These are phyloP conservation scores for Claviceps sp. DNA, from an alignment of 2,329 filamentous ascomycete species.

Conservation along the genomic window DNA sequence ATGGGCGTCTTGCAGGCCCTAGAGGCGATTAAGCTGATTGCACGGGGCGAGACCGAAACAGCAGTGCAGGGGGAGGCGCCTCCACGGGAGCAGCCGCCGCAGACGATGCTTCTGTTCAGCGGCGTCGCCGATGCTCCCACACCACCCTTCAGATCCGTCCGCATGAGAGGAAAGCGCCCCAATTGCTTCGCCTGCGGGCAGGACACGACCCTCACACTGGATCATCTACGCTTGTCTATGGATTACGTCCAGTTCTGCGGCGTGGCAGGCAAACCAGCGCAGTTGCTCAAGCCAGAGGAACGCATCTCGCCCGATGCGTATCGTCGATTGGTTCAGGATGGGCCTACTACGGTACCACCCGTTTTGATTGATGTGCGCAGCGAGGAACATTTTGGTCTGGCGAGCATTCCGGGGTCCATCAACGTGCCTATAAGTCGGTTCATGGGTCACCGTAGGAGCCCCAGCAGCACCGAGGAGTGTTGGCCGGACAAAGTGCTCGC, in stretches of 20 bases:
- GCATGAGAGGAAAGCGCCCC: conserved; percentile 53
- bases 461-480: conserved; percentile 13
- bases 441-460: conserved; percentile 29
- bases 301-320: conserved; percentile 56
- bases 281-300: conserved; percentile 47
- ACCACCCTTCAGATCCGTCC: conserved; percentile 54
- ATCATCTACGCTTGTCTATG: conserved; percentile 47
- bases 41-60: conserved; percentile 20
- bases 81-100: conserved; percentile 16
- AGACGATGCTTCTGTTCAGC: conserved; percentile 34
- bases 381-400: conserved; percentile 71
- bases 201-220: conserved; percentile 41
- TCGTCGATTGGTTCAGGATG: conserved; percentile 13
- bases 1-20: conserved; percentile 91
- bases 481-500: conserved; percentile 24
- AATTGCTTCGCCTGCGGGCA: conserved; percentile 68
- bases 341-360: conserved; percentile 20
- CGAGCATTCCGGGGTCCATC: conserved; percentile 58
- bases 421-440: conserved; percentile 51
- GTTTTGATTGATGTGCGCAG: conserved; percentile 74
- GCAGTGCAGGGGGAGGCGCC: neutral
- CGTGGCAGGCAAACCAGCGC: conserved; percentile 32
- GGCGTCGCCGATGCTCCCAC: conserved; percentile 16
- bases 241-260: conserved; percentile 88
- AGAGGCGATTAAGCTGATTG: conserved; percentile 76